Base-by-base conservation (phyloP, 495 filamentous ascomycete species). In the Penicillium tannophilum region DNA sequence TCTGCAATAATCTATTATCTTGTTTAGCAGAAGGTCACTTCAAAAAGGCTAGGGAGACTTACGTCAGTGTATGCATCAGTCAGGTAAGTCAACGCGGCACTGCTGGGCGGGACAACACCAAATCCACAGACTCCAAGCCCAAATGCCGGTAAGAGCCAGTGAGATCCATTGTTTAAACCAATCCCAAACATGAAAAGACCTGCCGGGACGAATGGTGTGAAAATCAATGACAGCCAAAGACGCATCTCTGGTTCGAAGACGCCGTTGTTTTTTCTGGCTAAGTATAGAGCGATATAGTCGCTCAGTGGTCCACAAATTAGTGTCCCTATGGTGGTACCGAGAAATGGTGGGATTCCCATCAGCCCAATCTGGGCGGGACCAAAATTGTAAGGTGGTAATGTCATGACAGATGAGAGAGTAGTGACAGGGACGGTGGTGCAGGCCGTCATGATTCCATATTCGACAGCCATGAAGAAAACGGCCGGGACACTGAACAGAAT, bases 241-340 rank as follows among this genome's bases (percentile, higher is more conserved):
- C 74, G 68, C 56, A 69, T 70, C 51, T 78, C 75, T 6, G 72
- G 64, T 48, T 79, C 75, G 42, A 66, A 69, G 26, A 77, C 58
- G 9, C 72, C 74, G 2, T 64, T 61, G 26, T 75, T 73, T 39
- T 66, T 59, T 31, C 69, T 68, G 4, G 76, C 63, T 20, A 66
- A 59, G 6, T 47, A 54, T 9, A 76, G 48, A 26, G 63, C 62
- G 8, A 61, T 67, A 57, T 59, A 70, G 49, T 79, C 76, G 54
- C 70, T 72, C 42, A 77, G 14, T 5, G 68, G 68, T 9, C 76
- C 75, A 28, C 64, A 63, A 36, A 67, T 60, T 2, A 73, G 3
- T 30, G 69, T 52, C n/a, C 67, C 75, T 26, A 77, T 50, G 6
- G 67, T 70, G 28, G 62, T 66, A 0, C 75, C 75, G 30, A 77